Conservation (phyloP, 2,329 filamentous ascomycete species). For the Fusarium coffeatum region DNA sequence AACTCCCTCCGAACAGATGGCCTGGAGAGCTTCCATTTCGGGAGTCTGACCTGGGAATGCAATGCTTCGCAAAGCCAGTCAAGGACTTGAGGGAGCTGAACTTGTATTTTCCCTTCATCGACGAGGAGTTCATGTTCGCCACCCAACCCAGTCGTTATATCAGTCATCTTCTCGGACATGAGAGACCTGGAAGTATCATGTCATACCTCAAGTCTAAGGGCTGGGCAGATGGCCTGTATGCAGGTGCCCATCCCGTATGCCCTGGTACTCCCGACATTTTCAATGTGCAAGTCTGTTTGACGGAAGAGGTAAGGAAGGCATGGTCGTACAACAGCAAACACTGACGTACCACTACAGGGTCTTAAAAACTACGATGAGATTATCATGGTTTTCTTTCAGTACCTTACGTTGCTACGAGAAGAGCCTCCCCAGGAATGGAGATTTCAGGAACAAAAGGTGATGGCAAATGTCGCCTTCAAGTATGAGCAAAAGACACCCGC, state of each 20-base stretch:
- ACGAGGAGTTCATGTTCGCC: constrained; percentile 83
- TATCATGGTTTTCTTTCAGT: constrained; percentile 87
- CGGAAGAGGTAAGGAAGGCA: constrained; percentile 72
- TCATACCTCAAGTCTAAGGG: constrained; percentile 90
- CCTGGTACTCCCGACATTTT: constrained; percentile 83
- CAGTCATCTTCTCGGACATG: constrained; percentile 89
- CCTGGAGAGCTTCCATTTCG: constrained; percentile 62
- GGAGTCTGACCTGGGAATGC: constrained; percentile 66
- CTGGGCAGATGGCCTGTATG: constrained; percentile 85
- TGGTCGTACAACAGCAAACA: not conserved
- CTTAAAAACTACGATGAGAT: constrained; percentile 85
- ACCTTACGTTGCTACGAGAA: constrained; percentile 87
- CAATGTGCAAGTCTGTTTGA: constrained; percentile 81
- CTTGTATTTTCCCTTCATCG: constrained; percentile 84
- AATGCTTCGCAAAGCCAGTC: constrained; percentile 90
- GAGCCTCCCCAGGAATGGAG: constrained; percentile 90
- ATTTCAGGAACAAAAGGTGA: constrained; percentile 88
- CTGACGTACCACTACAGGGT: constrained; percentile 56
- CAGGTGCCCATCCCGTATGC: constrained; percentile 80
- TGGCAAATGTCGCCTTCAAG: constrained; percentile 93
- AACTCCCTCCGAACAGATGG: constrained; percentile 72
- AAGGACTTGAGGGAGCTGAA: constrained; percentile 86
- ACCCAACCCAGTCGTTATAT: constrained; percentile 87
- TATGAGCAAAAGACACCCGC: constrained; percentile 94
- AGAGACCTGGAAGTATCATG: constrained; percentile 91